Conservation (phyloP, 2,329 filamentous ascomycete species). For the Claviceps sp. region DNA sequence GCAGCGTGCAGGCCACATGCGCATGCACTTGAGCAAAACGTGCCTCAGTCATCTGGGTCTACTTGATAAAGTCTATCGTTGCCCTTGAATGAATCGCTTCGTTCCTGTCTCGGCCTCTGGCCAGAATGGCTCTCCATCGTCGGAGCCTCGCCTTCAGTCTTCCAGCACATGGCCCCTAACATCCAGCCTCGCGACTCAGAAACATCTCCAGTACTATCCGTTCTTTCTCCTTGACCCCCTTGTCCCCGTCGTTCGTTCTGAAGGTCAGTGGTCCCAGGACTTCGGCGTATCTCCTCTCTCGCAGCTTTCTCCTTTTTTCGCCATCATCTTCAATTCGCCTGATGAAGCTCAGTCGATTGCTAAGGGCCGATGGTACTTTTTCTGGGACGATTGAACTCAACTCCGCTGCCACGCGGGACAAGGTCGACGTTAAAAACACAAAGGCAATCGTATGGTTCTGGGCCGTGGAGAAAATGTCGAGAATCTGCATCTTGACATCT, state of each 20-base stretch:
- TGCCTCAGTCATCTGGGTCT: neutral
- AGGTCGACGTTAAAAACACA: constrained; percentile 70
- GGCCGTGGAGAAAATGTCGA: constrained; percentile 59
- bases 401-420: constrained; percentile 41
- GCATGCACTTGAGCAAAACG: neutral
- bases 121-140: neutral
- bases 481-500: constrained; percentile 38
- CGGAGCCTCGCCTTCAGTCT: neutral
- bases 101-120: neutral
- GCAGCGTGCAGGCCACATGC: neutral
- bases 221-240: constrained; percentile 48
- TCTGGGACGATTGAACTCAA: constrained; percentile 26
- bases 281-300: constrained; percentile 49
- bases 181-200: constrained; percentile 19
- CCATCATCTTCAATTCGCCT: constrained; percentile 19
- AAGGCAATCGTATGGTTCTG: constrained; percentile 81
- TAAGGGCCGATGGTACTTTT: constrained; percentile 17
- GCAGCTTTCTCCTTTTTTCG: constrained; percentile 34
- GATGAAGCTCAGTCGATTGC: constrained; percentile 32
- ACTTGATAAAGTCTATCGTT: neutral
- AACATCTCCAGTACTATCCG: constrained; percentile 59
- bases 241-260: constrained; percentile 41
- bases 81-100: neutral
- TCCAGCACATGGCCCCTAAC: constrained; percentile 14
- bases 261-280: constrained; percentile 54